Evolutionary conservation across 106 monocot genomes (phyloP).

Genomic region (Acanthochlamys bracteata): DNA sequence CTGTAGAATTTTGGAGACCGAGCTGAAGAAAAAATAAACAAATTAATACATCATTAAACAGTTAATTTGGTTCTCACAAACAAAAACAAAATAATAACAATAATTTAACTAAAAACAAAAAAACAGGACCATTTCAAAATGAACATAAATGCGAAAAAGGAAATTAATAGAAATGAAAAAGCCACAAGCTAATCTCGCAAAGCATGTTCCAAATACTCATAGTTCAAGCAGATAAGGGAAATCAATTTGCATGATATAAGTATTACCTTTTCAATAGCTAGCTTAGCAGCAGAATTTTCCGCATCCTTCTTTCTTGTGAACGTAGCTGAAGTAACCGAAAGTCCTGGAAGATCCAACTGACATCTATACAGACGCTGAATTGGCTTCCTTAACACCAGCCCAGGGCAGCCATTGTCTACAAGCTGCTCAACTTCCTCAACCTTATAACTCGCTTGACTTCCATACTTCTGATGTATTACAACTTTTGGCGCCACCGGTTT

Average conservation of each 20-base stretch:
- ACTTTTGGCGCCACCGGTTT: slow-evolving; percentile 65
- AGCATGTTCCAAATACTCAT: too few species aligned
- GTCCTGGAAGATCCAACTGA: slow-evolving; percentile 63
- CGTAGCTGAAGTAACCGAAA: slow-evolving; percentile 54
- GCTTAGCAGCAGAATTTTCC: slow-evolving; percentile 76
- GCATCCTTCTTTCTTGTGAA: slow-evolving; percentile 90
- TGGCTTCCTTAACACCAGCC: slow-evolving; percentile 41
- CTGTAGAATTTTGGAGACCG: slow-evolving; percentile 49
- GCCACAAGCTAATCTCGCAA: too few species aligned
- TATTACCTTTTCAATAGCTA: slow-evolving; percentile 82
- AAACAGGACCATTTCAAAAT: background rate
- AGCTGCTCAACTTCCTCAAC: slow-evolving; percentile 60
- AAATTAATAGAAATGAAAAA: background rate
- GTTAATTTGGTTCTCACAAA: background rate
- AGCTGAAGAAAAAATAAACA: slow-evolving; percentile 34
- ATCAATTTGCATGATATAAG: background rate
- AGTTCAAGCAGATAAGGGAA: too few species aligned
- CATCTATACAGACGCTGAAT: slow-evolving; percentile 44
- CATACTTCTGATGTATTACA: slow-evolving; percentile 78
- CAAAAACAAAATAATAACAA: background rate
- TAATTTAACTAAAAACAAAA: background rate
- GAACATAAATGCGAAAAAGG: background rate
- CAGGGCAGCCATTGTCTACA: slow-evolving; percentile 60
- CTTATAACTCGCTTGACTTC: slow-evolving; percentile 47
- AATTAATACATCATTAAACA: background rate